Conservation (phyloP, 139 green algal genomes). For the Closterium sp. region DNA sequence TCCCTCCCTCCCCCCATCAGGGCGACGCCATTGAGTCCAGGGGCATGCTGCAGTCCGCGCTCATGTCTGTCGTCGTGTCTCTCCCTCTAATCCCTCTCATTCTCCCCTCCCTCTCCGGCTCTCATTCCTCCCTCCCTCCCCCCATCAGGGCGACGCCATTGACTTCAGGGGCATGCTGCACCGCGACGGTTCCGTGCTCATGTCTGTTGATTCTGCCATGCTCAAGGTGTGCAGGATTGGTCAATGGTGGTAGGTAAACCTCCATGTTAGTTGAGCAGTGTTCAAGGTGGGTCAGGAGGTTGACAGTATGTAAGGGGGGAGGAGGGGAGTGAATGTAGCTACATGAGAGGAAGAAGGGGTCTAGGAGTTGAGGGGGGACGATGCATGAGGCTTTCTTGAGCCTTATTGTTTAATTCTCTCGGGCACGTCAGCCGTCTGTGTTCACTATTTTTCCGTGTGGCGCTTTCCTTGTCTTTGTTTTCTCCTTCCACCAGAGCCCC, state of each 20-base stretch:
- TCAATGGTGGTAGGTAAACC: too few species aligned
- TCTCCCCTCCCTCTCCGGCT: background rate
- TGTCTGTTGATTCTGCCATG: conserved; percentile 60
- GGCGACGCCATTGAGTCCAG: conserved; percentile 80
- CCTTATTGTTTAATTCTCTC: too few species aligned
- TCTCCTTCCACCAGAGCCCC: conserved; percentile 21
- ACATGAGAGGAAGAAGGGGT: background rate
- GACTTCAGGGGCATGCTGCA: conserved; percentile 90
- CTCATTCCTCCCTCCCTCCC: background rate
- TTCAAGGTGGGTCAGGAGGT: background rate
- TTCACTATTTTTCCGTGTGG: too few species aligned
- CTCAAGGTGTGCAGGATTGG: conserved; percentile 58
- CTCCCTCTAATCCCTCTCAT: background rate
- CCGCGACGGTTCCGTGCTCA: conserved; percentile 62
- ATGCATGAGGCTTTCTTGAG: too few species aligned
- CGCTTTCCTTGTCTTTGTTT: background rate
- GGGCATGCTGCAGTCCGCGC: conserved; percentile 80
- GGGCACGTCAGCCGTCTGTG: too few species aligned
- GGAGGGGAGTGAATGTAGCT: background rate
- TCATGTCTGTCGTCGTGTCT: conserved; percentile 50
- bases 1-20: background rate
- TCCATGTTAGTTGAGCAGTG: too few species aligned
- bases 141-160: conserved; percentile 61
- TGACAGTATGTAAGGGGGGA: background rate
- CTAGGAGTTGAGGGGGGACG: too few species aligned